Conservation (phyloP, 129 eudicot species). For the Flaveria sonorensis region DNA sequence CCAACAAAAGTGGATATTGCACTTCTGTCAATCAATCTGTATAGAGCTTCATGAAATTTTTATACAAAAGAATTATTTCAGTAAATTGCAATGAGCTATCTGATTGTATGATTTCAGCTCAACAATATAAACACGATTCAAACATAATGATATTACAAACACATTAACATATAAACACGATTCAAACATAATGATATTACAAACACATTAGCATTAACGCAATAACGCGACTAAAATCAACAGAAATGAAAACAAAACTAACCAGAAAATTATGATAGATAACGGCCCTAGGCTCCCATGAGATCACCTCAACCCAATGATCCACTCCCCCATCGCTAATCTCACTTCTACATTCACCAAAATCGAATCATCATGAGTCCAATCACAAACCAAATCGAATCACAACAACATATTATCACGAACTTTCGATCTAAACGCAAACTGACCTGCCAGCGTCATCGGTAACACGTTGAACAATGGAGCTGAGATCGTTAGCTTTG, state of each 20-base stretch:
- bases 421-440: not conserved
- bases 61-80: not conserved
- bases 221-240: not conserved
- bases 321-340: slow-evolving; percentile 43
- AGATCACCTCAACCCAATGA: slow-evolving; percentile 67
- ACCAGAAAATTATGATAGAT: slow-evolving; percentile 58
- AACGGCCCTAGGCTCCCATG: slow-evolving; percentile 81
- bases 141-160: not conserved
- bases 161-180: no score
- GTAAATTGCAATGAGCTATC: not conserved
- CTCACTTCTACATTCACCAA: slow-evolving; percentile 34
- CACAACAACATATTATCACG: not conserved
- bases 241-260: not conserved
- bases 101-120: no score
- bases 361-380: slow-evolving; percentile 1
- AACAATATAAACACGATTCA: not conserved
- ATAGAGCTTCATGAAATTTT: not conserved
- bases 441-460: slow-evolving; percentile 41
- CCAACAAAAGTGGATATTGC: not conserved
- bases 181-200: no score
- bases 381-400: not conserved
- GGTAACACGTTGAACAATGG: slow-evolving; percentile 44
- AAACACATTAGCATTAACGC: no score
- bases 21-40: not conserved
- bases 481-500: slow-evolving; percentile 57